These are phyloP conservation scores for Sergeia podlipaevii DNA, from an alignment of 208 protist genomes.

Conservation along the genomic window DNA sequence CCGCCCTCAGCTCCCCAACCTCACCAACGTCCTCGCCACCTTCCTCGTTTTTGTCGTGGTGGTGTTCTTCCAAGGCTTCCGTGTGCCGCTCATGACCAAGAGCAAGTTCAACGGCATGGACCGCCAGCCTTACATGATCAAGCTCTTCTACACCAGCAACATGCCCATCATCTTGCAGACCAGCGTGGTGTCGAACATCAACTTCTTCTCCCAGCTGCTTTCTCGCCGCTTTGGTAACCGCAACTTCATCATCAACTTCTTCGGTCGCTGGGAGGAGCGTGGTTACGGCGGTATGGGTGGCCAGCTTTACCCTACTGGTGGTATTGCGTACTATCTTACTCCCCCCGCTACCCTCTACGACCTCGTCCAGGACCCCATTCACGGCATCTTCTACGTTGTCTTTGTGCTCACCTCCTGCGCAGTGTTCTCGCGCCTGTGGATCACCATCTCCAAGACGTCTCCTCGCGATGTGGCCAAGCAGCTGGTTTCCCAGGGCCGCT, in stretches of 20 bases:
- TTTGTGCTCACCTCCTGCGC: constrained; percentile 98
- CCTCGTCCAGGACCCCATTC: constrained; percentile 96
- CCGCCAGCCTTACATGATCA: constrained; percentile 98
- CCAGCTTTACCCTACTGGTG: constrained; percentile 93
- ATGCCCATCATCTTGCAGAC: constrained; percentile 99
- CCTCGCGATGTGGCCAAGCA: constrained; percentile 98
- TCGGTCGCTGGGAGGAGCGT: constrained; percentile 96
- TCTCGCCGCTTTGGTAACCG: constrained; percentile 95
- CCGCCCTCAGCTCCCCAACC: constrained; percentile 98
- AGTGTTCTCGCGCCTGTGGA: constrained; percentile 99
- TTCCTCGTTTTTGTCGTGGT: constrained; percentile 99
- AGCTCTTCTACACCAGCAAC: constrained; percentile 99
- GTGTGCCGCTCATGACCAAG: constrained; percentile 94
- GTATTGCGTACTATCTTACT: constrained; percentile 99
- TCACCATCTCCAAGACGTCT: constrained; percentile 96
- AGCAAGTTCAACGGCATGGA: constrained; percentile 70
- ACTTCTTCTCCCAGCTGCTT: constrained; percentile 99
- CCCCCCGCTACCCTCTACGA: constrained; percentile 94
- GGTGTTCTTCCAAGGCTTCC: constrained; percentile 99
- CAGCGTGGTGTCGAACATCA: constrained; percentile 99
- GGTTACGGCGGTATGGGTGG: constrained; percentile 59
- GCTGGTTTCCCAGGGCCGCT: constrained; percentile 95
- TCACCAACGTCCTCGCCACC: constrained; percentile 99
- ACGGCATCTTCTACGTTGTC: constrained; percentile 97
- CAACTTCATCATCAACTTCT: constrained; percentile 98